Base-by-base conservation (phyloP, 139 green algal species). In the Gonium pectorale region DNA sequence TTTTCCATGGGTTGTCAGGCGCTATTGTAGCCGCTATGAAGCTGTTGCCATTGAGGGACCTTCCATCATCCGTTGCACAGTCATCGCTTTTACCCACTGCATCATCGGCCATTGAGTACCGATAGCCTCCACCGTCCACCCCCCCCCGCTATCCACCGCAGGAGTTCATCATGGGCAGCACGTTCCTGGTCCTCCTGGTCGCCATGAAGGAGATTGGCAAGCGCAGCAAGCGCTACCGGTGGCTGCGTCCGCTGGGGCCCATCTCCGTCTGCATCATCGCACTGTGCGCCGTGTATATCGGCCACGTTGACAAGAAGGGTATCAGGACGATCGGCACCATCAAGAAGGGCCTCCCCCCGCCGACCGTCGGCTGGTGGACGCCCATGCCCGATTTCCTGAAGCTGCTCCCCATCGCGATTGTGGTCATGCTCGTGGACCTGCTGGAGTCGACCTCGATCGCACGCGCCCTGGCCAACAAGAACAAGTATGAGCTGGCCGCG, bases 391-490 rank as follows among this genome's bases (percentile, higher is more conserved):
- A 90, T 37, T 41, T 87, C 37, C 46, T 62, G 0, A 3, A 71
- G 17, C 81, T 92, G 33, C 31, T 92, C 29, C 41, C 69, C 46
- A 81, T 92, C 29, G 86, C 79, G 19, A 46, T 86, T 6, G 46
- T 92, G 26, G 89, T 92, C 8, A 90, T 92, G 79, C 51, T 96
- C 0, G 94, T 98, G 66, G 96, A 95, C 67, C 67, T 97, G 41
- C 80, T 96, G 83, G 96, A 98, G 85, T 93, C 83, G 37, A 97
- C 98, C 41, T 94, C 90, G 80, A 98, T 98, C 33, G 95, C 94
- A 24, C 95, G 96, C 40, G 91, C 93, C 1, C 90, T 98, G 41
- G 95, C 96, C 0, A 79, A 79, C 44, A 94, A 95, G 89, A 95
- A 98, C 86, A 84, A 91, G 40, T 98, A 98, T 81, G 81, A 93